Evolutionary conservation across 140 eudicot genomes (phyloP).

Genomic region (Bidens hawaiensis): DNA sequence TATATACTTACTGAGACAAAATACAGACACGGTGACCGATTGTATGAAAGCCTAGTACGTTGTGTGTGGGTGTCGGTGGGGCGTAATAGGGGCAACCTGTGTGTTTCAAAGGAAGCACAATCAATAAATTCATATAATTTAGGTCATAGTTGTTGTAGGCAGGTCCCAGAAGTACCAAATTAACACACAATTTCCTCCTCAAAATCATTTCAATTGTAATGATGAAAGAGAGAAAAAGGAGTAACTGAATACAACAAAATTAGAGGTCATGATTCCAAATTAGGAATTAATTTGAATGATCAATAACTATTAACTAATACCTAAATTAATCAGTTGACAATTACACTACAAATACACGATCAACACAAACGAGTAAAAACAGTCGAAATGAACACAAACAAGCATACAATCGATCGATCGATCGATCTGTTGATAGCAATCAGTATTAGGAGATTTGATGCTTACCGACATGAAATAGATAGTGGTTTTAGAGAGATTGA

Average conservation of each 20-base stretch:
- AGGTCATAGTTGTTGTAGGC: neutral
- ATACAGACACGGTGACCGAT: constrained; percentile 6
- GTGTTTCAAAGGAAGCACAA: constrained; percentile 5
- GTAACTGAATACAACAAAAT: neutral
- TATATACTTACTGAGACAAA: neutral
- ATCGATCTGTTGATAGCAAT: neutral
- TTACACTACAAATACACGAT: neutral
- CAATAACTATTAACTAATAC: neutral
- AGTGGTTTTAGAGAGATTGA: constrained; percentile 14
- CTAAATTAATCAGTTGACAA: neutral
- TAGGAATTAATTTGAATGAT: constrained; percentile 13
- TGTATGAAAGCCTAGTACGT: constrained; percentile 11
- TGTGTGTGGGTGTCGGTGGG: neutral
- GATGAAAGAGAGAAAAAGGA: neutral
- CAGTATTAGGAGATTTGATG: neutral
- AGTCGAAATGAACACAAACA: neutral
- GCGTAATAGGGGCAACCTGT: neutral
- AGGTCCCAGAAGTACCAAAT: neutral
- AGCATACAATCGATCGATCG: neutral
- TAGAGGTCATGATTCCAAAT: neutral
- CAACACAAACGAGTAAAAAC: constrained; percentile 5
- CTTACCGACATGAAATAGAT: constrained; percentile 28
- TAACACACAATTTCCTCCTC: neutral
- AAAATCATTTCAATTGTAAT: constrained; percentile 10
- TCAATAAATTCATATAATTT: neutral